Evolutionary conservation across 2,329 filamentous ascomycete species (phyloP), one percentile per base, ranked within the genome.

Genomic region (Fusarium decemcellulare): DNA sequence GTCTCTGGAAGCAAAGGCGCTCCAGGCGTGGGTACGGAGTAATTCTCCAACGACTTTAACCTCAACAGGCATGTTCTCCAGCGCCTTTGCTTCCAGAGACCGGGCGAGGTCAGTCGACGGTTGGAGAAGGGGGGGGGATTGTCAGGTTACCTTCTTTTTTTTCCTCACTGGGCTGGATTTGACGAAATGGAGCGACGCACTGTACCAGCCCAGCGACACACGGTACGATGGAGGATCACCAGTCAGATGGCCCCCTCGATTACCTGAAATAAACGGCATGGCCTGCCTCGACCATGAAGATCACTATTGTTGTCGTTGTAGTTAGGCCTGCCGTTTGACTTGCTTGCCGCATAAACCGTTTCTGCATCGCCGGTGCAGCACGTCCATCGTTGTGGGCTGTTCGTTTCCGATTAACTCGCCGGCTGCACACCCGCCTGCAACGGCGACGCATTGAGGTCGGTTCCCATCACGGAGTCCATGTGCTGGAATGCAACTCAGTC

Each of bases 121-220:
- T n/a, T n/a, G n/a, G n/a, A n/a, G n/a, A n/a, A n/a, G n/a, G n/a
- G n/a, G n/a, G n/a, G n/a, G n/a, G n/a, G n/a, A n/a, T n/a, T n/a
- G n/a, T n/a, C n/a, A 42, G 16, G 54, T 50, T 50, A 50, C 55
- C 32, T 51, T 42, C 16, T 18, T 39, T 14, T 39, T 23, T 23
- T 23, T 23, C 23, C 23, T 23, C 23, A 7, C 37, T 39, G 11
- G 11, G 12, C 15, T 39, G 11, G 15, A 34, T 9, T 34, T 32
- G 16, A 23, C 52, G 39, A n/a, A 39, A 51, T 23, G 48, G 27
- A 65, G 23, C 29, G 51, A 65, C 65, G 66, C 65, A 68, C 66
- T 68, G 65, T 68, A 55, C 40, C 34, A n/a, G 29, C 12, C 54
- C 4, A 47, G 40, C 30, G 32, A 42, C 42, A 16, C 34, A 53